Base-by-base conservation (phyloP, 208 protist genomes). In the Acanthamoeba healyi region DNA sequence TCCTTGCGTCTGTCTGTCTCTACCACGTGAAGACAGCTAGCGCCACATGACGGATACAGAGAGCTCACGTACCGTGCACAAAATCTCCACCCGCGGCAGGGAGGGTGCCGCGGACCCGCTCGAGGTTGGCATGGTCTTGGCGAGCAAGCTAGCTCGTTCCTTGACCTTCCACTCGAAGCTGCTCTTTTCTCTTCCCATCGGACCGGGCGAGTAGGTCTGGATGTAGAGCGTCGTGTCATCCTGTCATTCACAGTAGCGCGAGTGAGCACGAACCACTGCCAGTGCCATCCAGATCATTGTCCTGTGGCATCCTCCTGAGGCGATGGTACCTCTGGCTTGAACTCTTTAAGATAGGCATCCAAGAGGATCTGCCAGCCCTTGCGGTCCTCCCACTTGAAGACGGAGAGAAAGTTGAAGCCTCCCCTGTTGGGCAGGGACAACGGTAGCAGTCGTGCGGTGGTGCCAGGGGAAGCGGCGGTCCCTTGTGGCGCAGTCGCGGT, bases 341-440 rank as follows among this genome's bases (percentile, higher is more conserved):
- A 95, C 86, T 95, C 94, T 32, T 2, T 7, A 4, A 86, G 42
- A 70, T 90, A 95, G 61, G 86, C 94, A 5, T 89, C 72, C 58
- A 96, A 26, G 4, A 96, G 86, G 26, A 96, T 1, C 24, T 93
- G 56, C 93, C 94, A 96, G 22, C 93, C 94, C 58, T 96, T 96
- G 36, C 95, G 63, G 9, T 82, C 12, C 79, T 96, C 95, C 95
- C 87, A 95, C 65, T 96, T 96, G 95, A 95, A 95, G 24, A 96
- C 95, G 46, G 49, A 86, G 36, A 96, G 82, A 46, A 96, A 96
- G 65, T 82, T 94, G 93, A 94, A 94, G 32, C 54, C 42, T 17
- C 54, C 72, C 72, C 38, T 93, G 70, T 93, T 93, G 67, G n/a
- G 61, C 29, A 93, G 49, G 24, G 84, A 7, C 84, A 72, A 24